These are phyloP conservation scores for Tephrocybe sp. DNA, from an alignment of 768 basidiomycete genomes.

Conservation along the genomic window DNA sequence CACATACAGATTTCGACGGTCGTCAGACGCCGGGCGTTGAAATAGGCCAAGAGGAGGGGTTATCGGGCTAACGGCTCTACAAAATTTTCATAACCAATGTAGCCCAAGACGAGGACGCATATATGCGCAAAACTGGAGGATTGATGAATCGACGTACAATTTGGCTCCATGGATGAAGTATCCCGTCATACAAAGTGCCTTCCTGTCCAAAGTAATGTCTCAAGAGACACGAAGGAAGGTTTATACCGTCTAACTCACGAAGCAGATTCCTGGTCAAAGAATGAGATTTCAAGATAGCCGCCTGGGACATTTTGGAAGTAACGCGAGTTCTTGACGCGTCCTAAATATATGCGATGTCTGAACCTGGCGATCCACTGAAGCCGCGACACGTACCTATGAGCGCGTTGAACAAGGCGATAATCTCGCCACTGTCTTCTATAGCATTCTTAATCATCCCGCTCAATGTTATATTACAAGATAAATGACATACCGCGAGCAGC, in stretches of 20 bases:
- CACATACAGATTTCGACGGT: slow-evolving; percentile 81
- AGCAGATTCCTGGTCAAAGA: slow-evolving; percentile 49
- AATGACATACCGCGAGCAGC: slow-evolving; percentile 33
- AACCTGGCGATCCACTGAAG: neutral
- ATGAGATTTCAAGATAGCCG: slow-evolving; percentile 49
- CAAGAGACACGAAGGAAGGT: neutral
- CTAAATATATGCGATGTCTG: slow-evolving; percentile 25
- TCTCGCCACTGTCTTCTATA: slow-evolving; percentile 38
- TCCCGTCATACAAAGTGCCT: slow-evolving; percentile 66
- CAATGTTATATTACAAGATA: neutral
- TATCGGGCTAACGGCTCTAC: slow-evolving; percentile 39
- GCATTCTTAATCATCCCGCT: neutral
- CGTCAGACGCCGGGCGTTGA: slow-evolving; percentile 34
- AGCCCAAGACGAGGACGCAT: slow-evolving; percentile 5
- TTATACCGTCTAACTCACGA: slow-evolving; percentile 33
- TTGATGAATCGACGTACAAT: slow-evolving; percentile 41
- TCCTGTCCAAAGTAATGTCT: slow-evolving; percentile 35
- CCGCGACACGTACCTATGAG: slow-evolving; percentile 44
- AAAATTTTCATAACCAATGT: neutral
- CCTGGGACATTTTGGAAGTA: slow-evolving; percentile 37
- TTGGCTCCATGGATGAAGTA: slow-evolving; percentile 52
- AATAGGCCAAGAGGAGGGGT: slow-evolving; percentile 19
- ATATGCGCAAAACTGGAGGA: slow-evolving; percentile 16
- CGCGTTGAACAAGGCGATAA: slow-evolving; percentile 54
- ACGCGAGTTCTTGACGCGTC: slow-evolving; percentile 48